Base-by-base conservation (phyloP, 2,329 filamentous ascomycete genomes). In the Bertia moriformis region DNA sequence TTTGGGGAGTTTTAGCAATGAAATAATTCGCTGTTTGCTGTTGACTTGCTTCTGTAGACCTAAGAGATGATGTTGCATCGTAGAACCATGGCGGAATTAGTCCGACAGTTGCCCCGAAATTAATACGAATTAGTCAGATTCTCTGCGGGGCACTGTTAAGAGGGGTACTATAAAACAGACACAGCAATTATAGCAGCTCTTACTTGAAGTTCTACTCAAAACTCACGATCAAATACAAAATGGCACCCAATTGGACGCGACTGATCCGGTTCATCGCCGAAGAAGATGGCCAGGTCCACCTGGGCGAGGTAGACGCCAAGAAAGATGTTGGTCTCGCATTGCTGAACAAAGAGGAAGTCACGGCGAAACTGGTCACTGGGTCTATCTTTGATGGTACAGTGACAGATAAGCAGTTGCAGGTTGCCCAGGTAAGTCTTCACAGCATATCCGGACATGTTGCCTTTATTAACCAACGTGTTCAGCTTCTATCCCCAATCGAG, bases 231-330 rank as follows among this genome's bases (percentile, higher is more conserved):
- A n/a, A 14, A 18, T 14, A 12, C 7, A 36, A 14, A 10, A 14
- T 18, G 45, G 38, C 44, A 15, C 40, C 48, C 27, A 51, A 50
- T 41, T 60, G 60, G 56, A 61, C 56, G 22, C 58, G 57, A 33
- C 54, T 63, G 37, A 54, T 59, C 39, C 58, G 60, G 37, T 63
- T 63, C 46, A 48, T 62, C 19, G 60, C 59, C 20, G 48, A 52
- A 38, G 60, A 62, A 48, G 59, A 62, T 41, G 57, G 58, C 44
- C 52, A 55, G 43, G 47, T 53, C 7, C 59, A 63, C 44, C 48
- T 61, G 13, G 60, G 60, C 17, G 54, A 63, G 44, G 45, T 62
- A 17, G 53, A 59, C 41, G 43, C 49, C 13, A 47, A 43, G 2
- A 38, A 48, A 29, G 59, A 61, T 39, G 48, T 62, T 35, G 58